These are phyloP conservation scores for Endotrypanum monterogeii DNA, from an alignment of 208 protist species.

Conservation along the genomic window DNA sequence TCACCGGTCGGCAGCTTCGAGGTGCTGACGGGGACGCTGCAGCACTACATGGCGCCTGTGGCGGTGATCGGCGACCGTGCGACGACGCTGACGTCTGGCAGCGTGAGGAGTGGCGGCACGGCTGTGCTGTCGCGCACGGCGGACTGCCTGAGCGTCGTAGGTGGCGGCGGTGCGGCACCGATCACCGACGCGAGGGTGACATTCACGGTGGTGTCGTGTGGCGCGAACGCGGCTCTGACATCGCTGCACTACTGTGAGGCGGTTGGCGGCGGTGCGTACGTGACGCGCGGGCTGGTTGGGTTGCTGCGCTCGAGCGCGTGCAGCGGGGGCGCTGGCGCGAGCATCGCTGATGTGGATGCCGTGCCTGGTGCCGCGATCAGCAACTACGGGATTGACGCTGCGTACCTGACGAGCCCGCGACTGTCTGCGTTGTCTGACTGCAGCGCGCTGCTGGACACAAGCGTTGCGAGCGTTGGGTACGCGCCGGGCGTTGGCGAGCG, in stretches of 20 bases:
- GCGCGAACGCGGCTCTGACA: slow-evolving; percentile 19
- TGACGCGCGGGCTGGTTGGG: slow-evolving; percentile 39
- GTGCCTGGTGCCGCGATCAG: slow-evolving; percentile 37
- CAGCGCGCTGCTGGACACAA: slow-evolving; percentile 9
- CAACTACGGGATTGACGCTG: slow-evolving; percentile 46
- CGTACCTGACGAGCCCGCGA: slow-evolving; percentile 29
- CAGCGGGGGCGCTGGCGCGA: slow-evolving; percentile 24
- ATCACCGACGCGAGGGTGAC: slow-evolving; percentile 33
- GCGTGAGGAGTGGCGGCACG: slow-evolving; percentile 16
- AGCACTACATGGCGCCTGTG: slow-evolving; percentile 58
- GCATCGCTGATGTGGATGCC: slow-evolving; percentile 39
- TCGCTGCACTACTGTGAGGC: slow-evolving; percentile 69
- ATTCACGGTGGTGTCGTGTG: slow-evolving; percentile 40
- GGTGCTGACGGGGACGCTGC: slow-evolving; percentile 29
- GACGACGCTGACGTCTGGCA: slow-evolving; percentile 35
- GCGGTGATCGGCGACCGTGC: slow-evolving; percentile 43
- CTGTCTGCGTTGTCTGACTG: slow-evolving; percentile 41
- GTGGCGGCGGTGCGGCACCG: slow-evolving; percentile 23
- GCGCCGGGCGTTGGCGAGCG: slow-evolving; percentile 38
- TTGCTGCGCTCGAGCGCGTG: slow-evolving; percentile 47
- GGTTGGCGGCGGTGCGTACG: slow-evolving; percentile 32
- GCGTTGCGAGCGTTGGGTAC: slow-evolving; percentile 38
- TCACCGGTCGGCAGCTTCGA: slow-evolving; percentile 25
- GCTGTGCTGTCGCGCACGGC: slow-evolving; percentile 38
- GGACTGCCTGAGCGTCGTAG: slow-evolving; percentile 37